Evolutionary conservation across 2,329 filamentous ascomycete species (phyloP), one percentile per base, ranked within the genome.

Genomic region (Zymoseptoria passerinii): DNA sequence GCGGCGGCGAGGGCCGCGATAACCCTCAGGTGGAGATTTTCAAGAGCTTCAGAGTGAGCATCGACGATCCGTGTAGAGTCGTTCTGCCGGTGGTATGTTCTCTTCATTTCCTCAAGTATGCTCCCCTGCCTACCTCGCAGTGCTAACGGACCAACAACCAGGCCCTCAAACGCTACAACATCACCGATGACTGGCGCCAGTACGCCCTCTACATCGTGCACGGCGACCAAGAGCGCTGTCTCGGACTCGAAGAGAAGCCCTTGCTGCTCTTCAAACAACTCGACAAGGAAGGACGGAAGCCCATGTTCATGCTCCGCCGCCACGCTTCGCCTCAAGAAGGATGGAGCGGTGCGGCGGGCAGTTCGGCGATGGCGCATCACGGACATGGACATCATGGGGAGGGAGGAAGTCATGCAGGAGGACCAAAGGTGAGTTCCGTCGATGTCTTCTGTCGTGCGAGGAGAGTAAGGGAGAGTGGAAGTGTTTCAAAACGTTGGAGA

Each of bases 131-230:
- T 18, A 23, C n/a, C 35, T 50, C 8, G 49, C 49, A 28, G 28
- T 9, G 4, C 35, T 52, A 19, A 19, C 19, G 23, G 9, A 28
- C 19, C 16, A 53, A 4, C 19, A 18, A 9, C 48, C 59, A 71
- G 69, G 94, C 94, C 2, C 82, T 99, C 18, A 95, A 95, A 72
- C 96, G 96, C 73, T 99, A 99, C 76, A 94, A 97, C 71, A 99
- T 99, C 77, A 92, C 95, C 65, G 92, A 92, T 20, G 92, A 96
- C 54, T 96, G 92, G 89, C 89, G 95, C 66, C 90, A 97, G 70
- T 99, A 99, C 71, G 92, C 94, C 0, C 78, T 99, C 29, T 99
- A 97, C 71, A 99, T 99, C 72, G 94, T 99, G 3, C 96, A 96
- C 68, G 94, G 94, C n/a, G 92, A 97, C 69, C 91, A 97, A 74